Conservation (phyloP, 495 filamentous ascomycete species). For the Filosporella fistucella region DNA sequence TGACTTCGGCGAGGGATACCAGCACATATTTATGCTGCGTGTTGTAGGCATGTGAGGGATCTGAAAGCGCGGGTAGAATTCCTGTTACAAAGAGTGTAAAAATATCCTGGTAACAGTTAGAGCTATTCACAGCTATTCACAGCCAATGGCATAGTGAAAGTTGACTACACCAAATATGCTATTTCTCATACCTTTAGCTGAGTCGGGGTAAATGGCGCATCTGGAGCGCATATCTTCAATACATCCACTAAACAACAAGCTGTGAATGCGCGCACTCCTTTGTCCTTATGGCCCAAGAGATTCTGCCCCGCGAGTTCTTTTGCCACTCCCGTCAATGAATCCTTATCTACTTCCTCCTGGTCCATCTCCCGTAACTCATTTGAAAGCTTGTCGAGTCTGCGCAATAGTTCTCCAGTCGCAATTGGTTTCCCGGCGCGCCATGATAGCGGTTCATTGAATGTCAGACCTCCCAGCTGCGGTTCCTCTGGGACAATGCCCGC, state of each 20-base stretch:
- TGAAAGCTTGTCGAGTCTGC: slow-evolving; percentile 72
- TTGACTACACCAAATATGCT: no score
- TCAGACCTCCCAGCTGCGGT: slow-evolving; percentile 34
- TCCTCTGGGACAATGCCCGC: slow-evolving; percentile 19
- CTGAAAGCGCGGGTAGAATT: slow-evolving; percentile 79
- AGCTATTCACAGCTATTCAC: slow-evolving; percentile 5
- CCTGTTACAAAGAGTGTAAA: slow-evolving; percentile 83
- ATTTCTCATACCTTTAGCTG: slow-evolving; percentile 73
- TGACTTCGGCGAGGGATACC: slow-evolving; percentile 82
- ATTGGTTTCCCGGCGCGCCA: slow-evolving; percentile 93
- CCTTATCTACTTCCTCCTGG: slow-evolving; percentile 78
- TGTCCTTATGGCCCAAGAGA: slow-evolving; percentile 85
- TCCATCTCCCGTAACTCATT: slow-evolving; percentile 83
- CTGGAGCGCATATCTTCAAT: slow-evolving; percentile 85
- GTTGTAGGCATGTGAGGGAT: slow-evolving; percentile 89
- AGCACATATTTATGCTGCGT: slow-evolving; percentile 87
- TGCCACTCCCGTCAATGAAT: slow-evolving; percentile 77
- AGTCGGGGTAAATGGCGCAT: slow-evolving; percentile 86
- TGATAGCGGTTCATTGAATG: slow-evolving; percentile 83
- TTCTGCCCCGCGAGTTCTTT: slow-evolving; percentile 83
- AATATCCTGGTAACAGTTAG: slow-evolving; percentile 65
- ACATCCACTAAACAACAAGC: slow-evolving; percentile 92
- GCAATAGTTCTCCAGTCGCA: slow-evolving; percentile 72
- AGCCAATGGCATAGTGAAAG: no score
- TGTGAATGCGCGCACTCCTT: slow-evolving; percentile 83